Evolutionary conservation across 495 filamentous ascomycete species (phyloP).

Genomic region (Tuber microsphaerosporum): DNA sequence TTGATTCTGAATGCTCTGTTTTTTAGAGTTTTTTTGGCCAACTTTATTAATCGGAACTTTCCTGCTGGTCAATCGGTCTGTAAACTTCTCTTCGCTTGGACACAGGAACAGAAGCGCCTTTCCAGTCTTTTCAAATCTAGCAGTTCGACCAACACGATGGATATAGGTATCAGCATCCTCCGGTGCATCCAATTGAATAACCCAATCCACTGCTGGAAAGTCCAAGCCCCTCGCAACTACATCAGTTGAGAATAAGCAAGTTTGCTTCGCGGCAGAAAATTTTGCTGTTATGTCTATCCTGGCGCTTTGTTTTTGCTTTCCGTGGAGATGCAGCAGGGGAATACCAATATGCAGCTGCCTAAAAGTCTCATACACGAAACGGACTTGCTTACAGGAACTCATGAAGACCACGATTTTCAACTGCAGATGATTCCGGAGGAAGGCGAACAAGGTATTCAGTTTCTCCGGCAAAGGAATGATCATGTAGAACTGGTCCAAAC

Average conservation of each 20-base stretch:
- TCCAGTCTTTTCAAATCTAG: conserved; percentile 81
- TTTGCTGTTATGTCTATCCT: conserved; percentile 76
- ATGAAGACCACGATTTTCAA: conserved; percentile 90
- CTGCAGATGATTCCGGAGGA: conserved; percentile 80
- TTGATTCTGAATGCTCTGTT: conserved; percentile 71
- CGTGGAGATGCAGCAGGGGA: conserved; percentile 88
- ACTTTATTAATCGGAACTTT: conserved; percentile 83
- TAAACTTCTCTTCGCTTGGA: conserved; percentile 80
- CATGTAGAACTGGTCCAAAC: conserved; percentile 84
- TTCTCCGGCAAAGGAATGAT: conserved; percentile 77
- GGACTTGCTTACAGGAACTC: conserved; percentile 89
- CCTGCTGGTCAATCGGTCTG: conserved; percentile 75
- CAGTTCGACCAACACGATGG: conserved; percentile 89
- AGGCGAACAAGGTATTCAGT: conserved; percentile 83
- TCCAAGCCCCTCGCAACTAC: conserved; percentile 89
- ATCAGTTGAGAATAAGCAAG: conserved; percentile 90
- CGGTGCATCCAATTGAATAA: conserved; percentile 87
- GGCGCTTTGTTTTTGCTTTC: conserved; percentile 83
- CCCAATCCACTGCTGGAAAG: conserved; percentile 96
- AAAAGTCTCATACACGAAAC: conserved; percentile 89
- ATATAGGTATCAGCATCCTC: conserved; percentile 98
- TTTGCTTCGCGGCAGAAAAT: conserved; percentile 68
- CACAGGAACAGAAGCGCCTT: conserved; percentile 86
- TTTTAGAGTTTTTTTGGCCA: conserved; percentile 64
- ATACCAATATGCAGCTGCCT: conserved; percentile 91